phyloP scores from a whole-genome alignment of 1,284 basidiomycete species.

The Ganoderma boninense region DNA sequence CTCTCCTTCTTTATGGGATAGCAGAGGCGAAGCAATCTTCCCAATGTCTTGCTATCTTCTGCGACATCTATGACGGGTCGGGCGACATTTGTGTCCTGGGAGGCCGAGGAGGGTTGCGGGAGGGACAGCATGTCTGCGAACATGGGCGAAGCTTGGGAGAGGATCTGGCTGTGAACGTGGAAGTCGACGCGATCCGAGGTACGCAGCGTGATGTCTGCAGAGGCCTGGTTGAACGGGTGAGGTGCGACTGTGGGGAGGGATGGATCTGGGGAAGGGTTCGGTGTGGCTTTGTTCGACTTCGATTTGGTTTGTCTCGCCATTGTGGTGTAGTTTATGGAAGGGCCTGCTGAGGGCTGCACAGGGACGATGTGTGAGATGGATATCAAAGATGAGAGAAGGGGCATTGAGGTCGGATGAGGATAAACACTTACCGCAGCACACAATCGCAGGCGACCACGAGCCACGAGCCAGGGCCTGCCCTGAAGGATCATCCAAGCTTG shows the following conservation, averaged over 20 bases:
- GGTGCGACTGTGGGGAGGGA: not conserved
- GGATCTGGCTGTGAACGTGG: conserved; percentile 27
- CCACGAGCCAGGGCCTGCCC: no score
- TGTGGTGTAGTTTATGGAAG: no score
- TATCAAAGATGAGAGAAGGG: no score
- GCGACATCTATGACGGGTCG: conserved; percentile 37
- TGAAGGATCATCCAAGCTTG: no score
- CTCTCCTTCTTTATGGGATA: conserved; percentile 43
- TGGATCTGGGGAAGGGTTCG: no score
- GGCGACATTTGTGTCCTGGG: not conserved
- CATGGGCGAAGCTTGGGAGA: conserved; percentile 30
- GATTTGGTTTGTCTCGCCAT: no score
- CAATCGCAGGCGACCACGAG: no score
- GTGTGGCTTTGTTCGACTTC: no score
- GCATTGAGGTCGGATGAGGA: no score
- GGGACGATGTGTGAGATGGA: no score
- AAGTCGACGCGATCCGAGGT: conserved; percentile 18
- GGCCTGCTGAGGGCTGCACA: no score
- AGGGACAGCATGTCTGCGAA: conserved; percentile 30
- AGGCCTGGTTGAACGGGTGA: conserved; percentile 16
- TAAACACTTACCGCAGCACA: no score
- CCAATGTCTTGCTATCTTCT: conserved; percentile 45
- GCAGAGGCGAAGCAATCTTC: conserved; percentile 47
- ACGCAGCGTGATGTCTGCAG: conserved; percentile 19
- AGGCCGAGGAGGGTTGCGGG: conserved; percentile 12